These are phyloP conservation scores for Coemansia guatemalensis DNA, from an alignment of 192 early-diverging fungal genomes.

Conservation along the genomic window DNA sequence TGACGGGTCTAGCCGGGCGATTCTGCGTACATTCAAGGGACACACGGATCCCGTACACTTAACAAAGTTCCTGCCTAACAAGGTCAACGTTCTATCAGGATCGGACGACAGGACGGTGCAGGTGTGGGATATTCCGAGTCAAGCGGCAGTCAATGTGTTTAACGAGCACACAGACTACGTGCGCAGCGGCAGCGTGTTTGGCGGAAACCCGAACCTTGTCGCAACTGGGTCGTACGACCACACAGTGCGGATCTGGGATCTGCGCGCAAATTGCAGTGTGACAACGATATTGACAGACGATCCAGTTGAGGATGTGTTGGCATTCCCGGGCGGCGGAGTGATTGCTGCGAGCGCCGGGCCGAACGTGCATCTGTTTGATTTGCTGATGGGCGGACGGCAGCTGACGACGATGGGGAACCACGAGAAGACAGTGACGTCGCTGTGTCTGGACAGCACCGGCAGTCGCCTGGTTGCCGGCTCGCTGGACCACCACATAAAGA, in stretches of 20 bases:
- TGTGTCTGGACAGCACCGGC: slow-evolving; percentile 78
- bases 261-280: slow-evolving; percentile 68
- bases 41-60: slow-evolving; percentile 76
- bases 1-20: slow-evolving; percentile 63
- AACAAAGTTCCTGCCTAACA: slow-evolving; percentile 76
- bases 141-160: slow-evolving; percentile 67
- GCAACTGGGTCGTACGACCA: slow-evolving; percentile 94
- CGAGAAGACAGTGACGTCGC: slow-evolving; percentile 92
- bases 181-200: slow-evolving; percentile 68
- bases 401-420: slow-evolving; percentile 83
- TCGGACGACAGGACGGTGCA: slow-evolving; percentile 92
- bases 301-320: slow-evolving; percentile 87
- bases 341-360: slow-evolving; percentile 71
- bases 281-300: slow-evolving; percentile 78
- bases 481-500: slow-evolving; percentile 95
- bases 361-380: slow-evolving; percentile 84
- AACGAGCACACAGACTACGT: slow-evolving; percentile 91
- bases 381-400: slow-evolving; percentile 75
- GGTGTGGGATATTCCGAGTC: slow-evolving; percentile 92
- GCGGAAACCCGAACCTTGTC: slow-evolving; percentile 79
- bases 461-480: slow-evolving; percentile 84
- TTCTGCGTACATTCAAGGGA: slow-evolving; percentile 65
- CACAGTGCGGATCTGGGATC: slow-evolving; percentile 91
- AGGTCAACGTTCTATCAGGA: slow-evolving; percentile 78
- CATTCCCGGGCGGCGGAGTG: slow-evolving; percentile 80